phyloP scores from a whole-genome alignment of 768 basidiomycete genomes.

The Pleurotus tuber-regium region DNA sequence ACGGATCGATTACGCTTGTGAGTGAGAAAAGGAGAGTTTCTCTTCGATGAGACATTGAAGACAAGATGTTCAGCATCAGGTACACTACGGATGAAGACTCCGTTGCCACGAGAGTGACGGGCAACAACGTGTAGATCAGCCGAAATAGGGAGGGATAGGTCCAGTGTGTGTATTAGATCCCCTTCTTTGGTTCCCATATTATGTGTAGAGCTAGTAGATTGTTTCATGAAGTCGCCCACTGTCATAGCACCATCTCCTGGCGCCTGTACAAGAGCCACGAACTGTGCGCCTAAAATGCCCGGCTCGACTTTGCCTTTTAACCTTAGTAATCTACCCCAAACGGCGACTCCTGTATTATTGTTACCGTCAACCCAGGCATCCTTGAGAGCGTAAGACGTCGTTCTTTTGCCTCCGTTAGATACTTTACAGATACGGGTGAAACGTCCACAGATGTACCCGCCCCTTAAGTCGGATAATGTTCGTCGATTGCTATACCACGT shows the following conservation, averaged over 20 bases:
- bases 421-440: conserved; percentile 14
- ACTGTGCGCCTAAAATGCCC: neutral
- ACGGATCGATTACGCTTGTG: neutral
- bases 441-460: neutral
- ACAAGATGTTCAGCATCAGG: neutral
- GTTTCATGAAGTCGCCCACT: neutral
- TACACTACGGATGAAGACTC: neutral
- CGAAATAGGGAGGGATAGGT: neutral
- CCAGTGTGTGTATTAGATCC: neutral
- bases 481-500: neutral
- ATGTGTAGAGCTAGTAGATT: neutral
- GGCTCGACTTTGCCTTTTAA: neutral
- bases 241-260: neutral
- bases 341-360: neutral
- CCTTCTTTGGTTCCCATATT: neutral
- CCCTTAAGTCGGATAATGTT: conserved; percentile 1
- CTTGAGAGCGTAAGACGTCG: neutral
- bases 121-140: neutral
- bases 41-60: neutral
- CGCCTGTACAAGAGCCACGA: neutral
- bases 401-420: neutral
- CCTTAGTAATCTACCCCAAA: neutral
- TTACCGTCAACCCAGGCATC: neutral
- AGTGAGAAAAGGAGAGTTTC: neutral
- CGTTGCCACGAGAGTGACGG: neutral